Conservation (phyloP, 805 yeast genomes). For the Yamadazyma phyllophila region DNA sequence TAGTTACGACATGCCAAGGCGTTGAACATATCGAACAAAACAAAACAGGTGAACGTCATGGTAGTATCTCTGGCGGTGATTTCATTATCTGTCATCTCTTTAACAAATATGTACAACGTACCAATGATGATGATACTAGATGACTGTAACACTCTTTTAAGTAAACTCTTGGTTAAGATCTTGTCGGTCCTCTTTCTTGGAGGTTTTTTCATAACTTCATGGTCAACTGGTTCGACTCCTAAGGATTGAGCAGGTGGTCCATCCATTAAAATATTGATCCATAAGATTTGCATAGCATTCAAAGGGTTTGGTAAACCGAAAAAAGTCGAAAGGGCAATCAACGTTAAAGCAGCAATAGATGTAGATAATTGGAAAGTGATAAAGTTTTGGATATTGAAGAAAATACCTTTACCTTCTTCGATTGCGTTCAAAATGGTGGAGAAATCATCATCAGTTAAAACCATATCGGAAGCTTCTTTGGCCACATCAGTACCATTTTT, state of each 20-base stretch:
- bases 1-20: conserved; percentile 92
- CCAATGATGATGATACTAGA: conserved; percentile 79
- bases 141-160: conserved; percentile 71
- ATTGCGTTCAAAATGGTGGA: conserved; percentile 90
- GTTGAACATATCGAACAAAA: conserved; percentile 93
- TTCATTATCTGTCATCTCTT: conserved; percentile 79
- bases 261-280: conserved; percentile 98
- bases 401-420: conserved; percentile 97
- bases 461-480: conserved; percentile 98
- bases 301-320: conserved; percentile 90
- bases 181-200: conserved; percentile 87
- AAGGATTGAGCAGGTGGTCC: conserved; percentile 98
- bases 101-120: conserved; percentile 80
- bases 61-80: conserved; percentile 96
- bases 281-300: conserved; percentile 96
- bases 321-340: conserved; percentile 83
- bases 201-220: conserved; percentile 93
- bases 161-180: conserved; percentile 68
- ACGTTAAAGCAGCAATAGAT: conserved; percentile 88
- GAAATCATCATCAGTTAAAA: conserved; percentile 93
- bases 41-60: conserved; percentile 98
- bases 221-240: conserved; percentile 97
- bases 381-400: conserved; percentile 91
- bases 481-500: conserved; percentile 97
- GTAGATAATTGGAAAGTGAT: conserved; percentile 95